Base-by-base conservation (phyloP, 352 stramenopile species). In the Thraustochytrium striatum region DNA sequence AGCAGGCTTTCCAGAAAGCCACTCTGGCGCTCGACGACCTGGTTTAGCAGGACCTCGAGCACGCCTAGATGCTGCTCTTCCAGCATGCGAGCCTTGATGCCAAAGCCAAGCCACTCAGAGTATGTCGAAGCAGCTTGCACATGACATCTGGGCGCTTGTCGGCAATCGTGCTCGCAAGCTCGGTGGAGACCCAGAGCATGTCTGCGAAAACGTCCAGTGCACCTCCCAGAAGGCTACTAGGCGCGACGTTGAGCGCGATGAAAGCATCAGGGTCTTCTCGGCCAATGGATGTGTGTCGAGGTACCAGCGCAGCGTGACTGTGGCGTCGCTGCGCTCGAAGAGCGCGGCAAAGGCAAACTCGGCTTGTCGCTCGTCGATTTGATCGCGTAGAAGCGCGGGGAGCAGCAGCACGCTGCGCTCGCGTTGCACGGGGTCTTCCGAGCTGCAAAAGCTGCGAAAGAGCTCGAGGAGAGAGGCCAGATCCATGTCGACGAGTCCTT, bases 221-320 rank as follows among this genome's bases (percentile, higher is more conserved):
- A 75, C 13, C 47, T 75, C 65, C 65, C 65, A 75, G 35, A 75
- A 75, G 8, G 65, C 65, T 9, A 75, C 68, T 9, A n/a, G 65
- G 0, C 65, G 32, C 1, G 41, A 55, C 50, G 61, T 11, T 5
- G 65, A 61, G 8, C 41, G 44, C 21, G 44, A n/a, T 1, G 43
- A 9, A 8, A 75, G 1, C n/a, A 0, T 38, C 1, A 75, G 16
- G 3, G 44, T 33, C 16, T 38, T 30, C 36, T 75, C 65, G 16
- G 61, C 11, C 61, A 16, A 25, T 8, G 19, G 65, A 0, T 75
- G 33, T 8, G 21, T 72, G 16, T 75, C 65, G 41, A 75, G 16
- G 39, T 30, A 25, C 19, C 43, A 25, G 8, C n/a, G 16, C n/a
- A 38, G 32, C 16, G 52, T 43, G 11, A 8, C 32, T 11, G 36